A percentile compares a stretch with the other conserved stretches of the same genome.
Evolutionary conservation across 139 green algal species (phyloP).

Genomic region (Coelastrella sp.): DNA sequence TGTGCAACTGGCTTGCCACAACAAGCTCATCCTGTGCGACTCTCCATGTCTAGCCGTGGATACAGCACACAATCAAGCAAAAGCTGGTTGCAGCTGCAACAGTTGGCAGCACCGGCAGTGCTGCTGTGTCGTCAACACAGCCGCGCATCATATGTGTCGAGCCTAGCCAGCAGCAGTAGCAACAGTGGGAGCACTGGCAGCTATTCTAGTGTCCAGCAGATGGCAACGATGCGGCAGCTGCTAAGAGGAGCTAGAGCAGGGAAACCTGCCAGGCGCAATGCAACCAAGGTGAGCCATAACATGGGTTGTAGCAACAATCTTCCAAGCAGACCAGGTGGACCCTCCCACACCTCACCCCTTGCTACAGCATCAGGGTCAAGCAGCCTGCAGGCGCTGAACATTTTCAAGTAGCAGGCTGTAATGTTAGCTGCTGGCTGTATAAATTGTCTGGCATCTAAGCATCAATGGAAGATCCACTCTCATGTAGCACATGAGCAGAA

Average conservation of each 20-base stretch:
- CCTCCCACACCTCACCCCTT: no score
- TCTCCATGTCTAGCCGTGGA: no score
- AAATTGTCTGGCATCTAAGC: no score
- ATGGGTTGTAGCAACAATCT: background rate
- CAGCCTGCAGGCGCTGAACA: background rate
- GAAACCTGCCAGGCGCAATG: slow-evolving; percentile 36
- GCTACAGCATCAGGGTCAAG: background rate
- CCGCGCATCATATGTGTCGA: background rate
- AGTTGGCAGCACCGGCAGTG: no score
- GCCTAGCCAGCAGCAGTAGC: background rate
- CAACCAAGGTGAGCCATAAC: background rate
- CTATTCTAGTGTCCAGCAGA: background rate
- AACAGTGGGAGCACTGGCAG: background rate
- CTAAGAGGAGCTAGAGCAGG: background rate
- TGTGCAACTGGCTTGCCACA: no score
- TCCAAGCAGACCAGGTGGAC: background rate
- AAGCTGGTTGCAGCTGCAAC: no score
- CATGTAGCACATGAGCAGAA: no score
- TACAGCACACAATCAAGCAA: no score
- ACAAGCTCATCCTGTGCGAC: no score
- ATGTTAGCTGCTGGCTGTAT: no score
- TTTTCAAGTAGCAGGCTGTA: background rate
- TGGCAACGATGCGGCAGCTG: slow-evolving; percentile 30
- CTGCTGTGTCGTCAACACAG: background rate
- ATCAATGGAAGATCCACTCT: no score